Conservation (phyloP, 306 rosid species). For the Quercus dentata region DNA sequence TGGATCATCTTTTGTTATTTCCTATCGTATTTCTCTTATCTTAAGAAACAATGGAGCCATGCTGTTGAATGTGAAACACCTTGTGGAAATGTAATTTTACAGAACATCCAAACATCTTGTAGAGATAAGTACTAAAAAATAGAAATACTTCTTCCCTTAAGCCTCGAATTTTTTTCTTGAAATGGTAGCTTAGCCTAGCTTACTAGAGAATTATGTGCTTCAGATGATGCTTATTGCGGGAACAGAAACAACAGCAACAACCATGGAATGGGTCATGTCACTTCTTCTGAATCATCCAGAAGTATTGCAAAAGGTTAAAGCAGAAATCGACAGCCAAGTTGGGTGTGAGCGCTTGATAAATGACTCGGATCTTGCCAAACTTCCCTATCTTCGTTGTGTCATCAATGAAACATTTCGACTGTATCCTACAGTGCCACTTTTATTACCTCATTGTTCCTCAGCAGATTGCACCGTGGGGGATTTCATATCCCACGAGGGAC, state of each 20-base stretch:
- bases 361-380: slow-evolving; percentile 26
- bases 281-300: slow-evolving; percentile 29
- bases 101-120: too few relatives aligned
- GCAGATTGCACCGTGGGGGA: slow-evolving; percentile 30
- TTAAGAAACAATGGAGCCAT: too few relatives aligned
- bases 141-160: too few relatives aligned
- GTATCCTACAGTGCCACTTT: slow-evolving; percentile 31
- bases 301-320: slow-evolving; percentile 15
- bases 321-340: slow-evolving; percentile 1
- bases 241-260: slow-evolving; percentile 23
- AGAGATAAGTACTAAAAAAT: too few relatives aligned
- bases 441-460: slow-evolving; percentile 43
- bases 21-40: too few relatives aligned
- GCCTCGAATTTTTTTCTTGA: too few relatives aligned
- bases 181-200: background rate
- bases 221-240: slow-evolving; percentile 21
- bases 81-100: too few relatives aligned
- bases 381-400: slow-evolving; percentile 19
- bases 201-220: background rate
- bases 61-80: too few relatives aligned
- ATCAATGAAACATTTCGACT: slow-evolving; percentile 40
- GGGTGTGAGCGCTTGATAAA: slow-evolving; percentile 16
- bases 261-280: slow-evolving; percentile 39
- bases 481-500: slow-evolving; percentile 44
- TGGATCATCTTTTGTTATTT: too few relatives aligned